These are phyloP conservation scores for Basidiobolus meristosporus DNA, from an alignment of 371 early-diverging fungal species.

Conservation along the genomic window DNA sequence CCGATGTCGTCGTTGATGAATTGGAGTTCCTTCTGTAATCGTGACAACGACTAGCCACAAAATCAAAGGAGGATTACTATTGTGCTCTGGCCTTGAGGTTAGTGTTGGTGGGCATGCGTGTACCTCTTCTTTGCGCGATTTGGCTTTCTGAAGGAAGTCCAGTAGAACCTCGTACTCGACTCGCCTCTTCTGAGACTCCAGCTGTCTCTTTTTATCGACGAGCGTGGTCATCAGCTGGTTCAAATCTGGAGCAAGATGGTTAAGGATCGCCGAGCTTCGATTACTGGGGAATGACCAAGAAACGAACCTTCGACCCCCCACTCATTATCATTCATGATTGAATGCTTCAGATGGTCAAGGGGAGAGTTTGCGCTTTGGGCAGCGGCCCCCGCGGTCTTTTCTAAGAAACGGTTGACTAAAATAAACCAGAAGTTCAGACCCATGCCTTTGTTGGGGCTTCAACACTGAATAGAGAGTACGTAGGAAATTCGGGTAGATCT, in stretches of 20 bases:
- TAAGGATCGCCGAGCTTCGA: not conserved
- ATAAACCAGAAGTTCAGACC: not conserved
- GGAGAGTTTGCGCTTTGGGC: not conserved
- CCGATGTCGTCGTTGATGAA: not conserved
- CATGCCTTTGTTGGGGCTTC: not conserved
- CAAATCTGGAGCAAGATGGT: constrained; percentile 14
- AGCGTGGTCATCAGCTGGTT: constrained; percentile 25
- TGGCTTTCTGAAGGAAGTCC: constrained; percentile 33
- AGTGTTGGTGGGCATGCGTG: not conserved
- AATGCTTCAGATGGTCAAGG: not conserved
- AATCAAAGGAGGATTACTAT: not conserved
- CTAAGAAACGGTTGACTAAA: constrained; percentile 2
- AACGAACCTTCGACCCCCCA: constrained; percentile 2
- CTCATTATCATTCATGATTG: not conserved
- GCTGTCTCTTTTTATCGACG: constrained; percentile 25
- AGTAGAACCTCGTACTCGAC: constrained; percentile 27
- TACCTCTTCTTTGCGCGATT: constrained; percentile 21
- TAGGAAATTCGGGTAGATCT: constrained; percentile 68
- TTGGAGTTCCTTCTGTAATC: not conserved
- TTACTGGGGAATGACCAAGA: not conserved
- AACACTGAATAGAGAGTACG: constrained; percentile 10
- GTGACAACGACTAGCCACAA: not conserved
- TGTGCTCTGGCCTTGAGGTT: no score
- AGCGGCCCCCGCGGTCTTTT: not conserved
- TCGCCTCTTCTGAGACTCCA: constrained; percentile 22